Conservation (phyloP, 495 filamentous ascomycete species). For the Penicillium verhagenii region DNA sequence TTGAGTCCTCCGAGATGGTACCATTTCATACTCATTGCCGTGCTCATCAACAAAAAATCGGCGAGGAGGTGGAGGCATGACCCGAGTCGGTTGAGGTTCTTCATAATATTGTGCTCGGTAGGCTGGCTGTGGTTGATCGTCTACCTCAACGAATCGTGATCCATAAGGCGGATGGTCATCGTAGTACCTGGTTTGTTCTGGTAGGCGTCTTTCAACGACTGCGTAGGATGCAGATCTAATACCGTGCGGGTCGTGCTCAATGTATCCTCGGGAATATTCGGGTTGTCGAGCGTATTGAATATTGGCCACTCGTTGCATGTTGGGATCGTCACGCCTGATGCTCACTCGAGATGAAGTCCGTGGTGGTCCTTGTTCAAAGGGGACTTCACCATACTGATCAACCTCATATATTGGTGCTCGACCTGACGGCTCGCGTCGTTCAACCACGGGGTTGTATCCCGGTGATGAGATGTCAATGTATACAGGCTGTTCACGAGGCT, state of each 20-base stretch:
- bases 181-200: constrained; percentile 55
- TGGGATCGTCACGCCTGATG: constrained; percentile 50
- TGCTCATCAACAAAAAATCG: constrained; percentile 69
- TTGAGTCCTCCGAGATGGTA: constrained; percentile 43
- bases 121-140: constrained; percentile 58
- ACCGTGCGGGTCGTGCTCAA: constrained; percentile 45
- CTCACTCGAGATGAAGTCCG: constrained; percentile 44
- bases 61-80: constrained; percentile 58
- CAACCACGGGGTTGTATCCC: constrained; percentile 41
- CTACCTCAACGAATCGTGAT: constrained; percentile 46
- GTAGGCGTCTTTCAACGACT: constrained; percentile 50
- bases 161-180: constrained; percentile 49
- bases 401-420: constrained; percentile 36
- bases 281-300: constrained; percentile 49
- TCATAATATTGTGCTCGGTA: constrained; percentile 49
- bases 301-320: constrained; percentile 61
- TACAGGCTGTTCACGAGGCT: constrained; percentile 45
- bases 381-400: constrained; percentile 36
- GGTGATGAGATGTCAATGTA: constrained; percentile 52
- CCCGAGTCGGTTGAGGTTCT: constrained; percentile 39
- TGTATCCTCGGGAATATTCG: constrained; percentile 48
- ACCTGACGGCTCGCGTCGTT: constrained; percentile 31
- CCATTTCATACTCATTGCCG: constrained; percentile 68
- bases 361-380: constrained; percentile 34
- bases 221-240: constrained; percentile 61